A percentile compares a stretch with the other conserved stretches of the same genome.
Conservation (phyloP, 768 basidiomycete species). For the Mycena venus region DNA sequence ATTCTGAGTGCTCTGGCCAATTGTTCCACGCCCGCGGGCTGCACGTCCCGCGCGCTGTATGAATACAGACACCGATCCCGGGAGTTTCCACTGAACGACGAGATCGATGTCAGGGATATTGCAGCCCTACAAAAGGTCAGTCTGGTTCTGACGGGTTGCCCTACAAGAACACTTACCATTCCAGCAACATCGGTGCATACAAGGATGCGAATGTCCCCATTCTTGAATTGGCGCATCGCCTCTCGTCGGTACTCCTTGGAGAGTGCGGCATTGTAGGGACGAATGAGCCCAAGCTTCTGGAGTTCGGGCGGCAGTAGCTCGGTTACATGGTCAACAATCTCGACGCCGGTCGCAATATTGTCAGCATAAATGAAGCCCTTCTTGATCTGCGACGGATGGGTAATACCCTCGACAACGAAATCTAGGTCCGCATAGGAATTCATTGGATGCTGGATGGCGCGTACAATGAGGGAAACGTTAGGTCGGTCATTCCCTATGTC, state of each 20-base stretch:
- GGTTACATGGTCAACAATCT: constrained; percentile 42
- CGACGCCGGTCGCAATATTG: constrained; percentile 21
- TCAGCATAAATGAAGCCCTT: neutral
- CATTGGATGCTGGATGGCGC: constrained; percentile 46
- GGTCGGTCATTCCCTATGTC: too few relatives aligned
- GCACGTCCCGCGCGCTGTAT: constrained; percentile 48
- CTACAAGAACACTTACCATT: constrained; percentile 37
- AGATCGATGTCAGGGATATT: constrained; percentile 45
- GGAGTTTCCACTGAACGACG: constrained; percentile 39
- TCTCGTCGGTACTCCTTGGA: constrained; percentile 31
- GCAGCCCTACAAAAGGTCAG: constrained; percentile 28
- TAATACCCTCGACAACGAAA: constrained; percentile 41
- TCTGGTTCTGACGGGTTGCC: too few relatives aligned
- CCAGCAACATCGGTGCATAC: constrained; percentile 40
- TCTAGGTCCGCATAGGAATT: constrained; percentile 48
- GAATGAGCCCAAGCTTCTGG: constrained; percentile 29
- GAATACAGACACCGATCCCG: constrained; percentile 39
- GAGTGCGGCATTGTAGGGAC: constrained; percentile 44
- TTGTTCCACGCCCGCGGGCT: constrained; percentile 32
- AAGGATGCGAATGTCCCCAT: neutral
- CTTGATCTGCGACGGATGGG: neutral
- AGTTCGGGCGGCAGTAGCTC: constrained; percentile 24
- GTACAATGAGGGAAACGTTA: too few relatives aligned
- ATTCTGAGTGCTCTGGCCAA: constrained; percentile 31
- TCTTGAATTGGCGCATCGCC: constrained; percentile 2